Conservation (phyloP, 257 asterid genomes). For the Solanum ossicruentum region DNA sequence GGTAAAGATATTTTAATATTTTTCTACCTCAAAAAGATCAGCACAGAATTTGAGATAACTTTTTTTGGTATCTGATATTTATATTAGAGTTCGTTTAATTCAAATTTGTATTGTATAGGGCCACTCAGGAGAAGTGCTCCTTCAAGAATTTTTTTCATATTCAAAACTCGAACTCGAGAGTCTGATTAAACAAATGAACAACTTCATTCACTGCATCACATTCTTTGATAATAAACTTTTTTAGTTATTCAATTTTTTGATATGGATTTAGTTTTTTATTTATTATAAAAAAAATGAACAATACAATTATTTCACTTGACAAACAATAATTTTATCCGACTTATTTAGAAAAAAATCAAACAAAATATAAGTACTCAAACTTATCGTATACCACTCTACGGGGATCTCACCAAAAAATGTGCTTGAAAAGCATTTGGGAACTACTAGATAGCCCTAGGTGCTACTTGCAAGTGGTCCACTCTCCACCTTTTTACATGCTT, state of each 20-base stretch:
- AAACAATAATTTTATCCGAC: neutral
- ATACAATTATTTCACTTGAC: neutral
- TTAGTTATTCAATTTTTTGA: neutral
- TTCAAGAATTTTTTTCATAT: no score
- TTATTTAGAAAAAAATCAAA: neutral
- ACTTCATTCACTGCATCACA: rapidly evolving
- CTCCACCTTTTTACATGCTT: neutral
- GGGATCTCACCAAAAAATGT: neutral
- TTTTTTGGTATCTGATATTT: no score
- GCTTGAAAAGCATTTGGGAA: neutral
- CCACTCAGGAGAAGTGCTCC: no score
- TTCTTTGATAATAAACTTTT: no score
- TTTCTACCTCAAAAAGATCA: neutral
- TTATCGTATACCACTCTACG: neutral
- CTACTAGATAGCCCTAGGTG: neutral
- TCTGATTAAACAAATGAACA: no score
- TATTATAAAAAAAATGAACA: neutral
- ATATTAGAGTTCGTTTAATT: no score
- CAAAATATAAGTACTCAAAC: neutral
- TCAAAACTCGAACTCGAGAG: no score
- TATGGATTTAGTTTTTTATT: neutral
- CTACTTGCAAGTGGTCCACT: neutral
- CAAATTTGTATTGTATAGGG: no score
- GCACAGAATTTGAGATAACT: neutral
- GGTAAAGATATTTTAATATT: neutral